A percentile compares a stretch with the other conserved stretches of the same genome.
phyloP scores from a whole-genome alignment of 2,329 filamentous ascomycete species.

The Fusarium brevicatenulatum region DNA sequence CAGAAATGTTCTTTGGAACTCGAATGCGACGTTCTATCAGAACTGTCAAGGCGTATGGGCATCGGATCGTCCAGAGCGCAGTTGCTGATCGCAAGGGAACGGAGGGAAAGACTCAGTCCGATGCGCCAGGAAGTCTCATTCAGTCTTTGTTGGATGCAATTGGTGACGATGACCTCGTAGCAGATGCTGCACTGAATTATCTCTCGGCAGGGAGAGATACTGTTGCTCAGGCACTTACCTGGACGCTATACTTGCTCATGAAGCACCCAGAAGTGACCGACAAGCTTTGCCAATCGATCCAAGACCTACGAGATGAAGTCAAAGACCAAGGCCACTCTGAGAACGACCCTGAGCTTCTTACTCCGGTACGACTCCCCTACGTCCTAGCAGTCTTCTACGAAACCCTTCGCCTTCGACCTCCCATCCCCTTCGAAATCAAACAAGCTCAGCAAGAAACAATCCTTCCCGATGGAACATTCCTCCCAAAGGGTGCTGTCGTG shows the following conservation, averaged over 20 bases:
- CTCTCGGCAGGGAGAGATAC: conserved; percentile 73
- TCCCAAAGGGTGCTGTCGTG: conserved; percentile 64
- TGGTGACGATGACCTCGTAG: conserved; percentile 62
- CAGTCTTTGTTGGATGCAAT: conserved; percentile 69
- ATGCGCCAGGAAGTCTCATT: conserved; percentile 65
- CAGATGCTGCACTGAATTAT: conserved; percentile 73
- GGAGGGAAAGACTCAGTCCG: conserved; percentile 17
- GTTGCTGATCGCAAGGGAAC: conserved; percentile 48
- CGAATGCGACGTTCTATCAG: conserved; percentile 60
- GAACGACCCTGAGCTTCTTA: conserved; percentile 47
- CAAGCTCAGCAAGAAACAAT: conserved; percentile 63
- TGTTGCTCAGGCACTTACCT: conserved; percentile 71
- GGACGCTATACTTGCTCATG: conserved; percentile 71
- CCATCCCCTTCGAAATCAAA: conserved; percentile 74
- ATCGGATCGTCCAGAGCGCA: conserved; percentile 65
- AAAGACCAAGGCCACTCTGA: neutral
- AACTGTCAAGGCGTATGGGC: conserved; percentile 65
- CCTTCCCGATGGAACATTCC: conserved; percentile 69
- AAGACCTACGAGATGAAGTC: conserved; percentile 22
- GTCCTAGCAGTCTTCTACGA: conserved; percentile 72
- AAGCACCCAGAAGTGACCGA: conserved; percentile 55
- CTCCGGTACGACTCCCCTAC: conserved; percentile 61
- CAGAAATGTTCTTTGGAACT: conserved; percentile 61
- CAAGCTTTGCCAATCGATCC: conserved; percentile 57
- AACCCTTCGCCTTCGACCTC: conserved; percentile 68